Base-by-base conservation (phyloP, 352 stramenopile species). In the Phytophthora tubulina region DNA sequence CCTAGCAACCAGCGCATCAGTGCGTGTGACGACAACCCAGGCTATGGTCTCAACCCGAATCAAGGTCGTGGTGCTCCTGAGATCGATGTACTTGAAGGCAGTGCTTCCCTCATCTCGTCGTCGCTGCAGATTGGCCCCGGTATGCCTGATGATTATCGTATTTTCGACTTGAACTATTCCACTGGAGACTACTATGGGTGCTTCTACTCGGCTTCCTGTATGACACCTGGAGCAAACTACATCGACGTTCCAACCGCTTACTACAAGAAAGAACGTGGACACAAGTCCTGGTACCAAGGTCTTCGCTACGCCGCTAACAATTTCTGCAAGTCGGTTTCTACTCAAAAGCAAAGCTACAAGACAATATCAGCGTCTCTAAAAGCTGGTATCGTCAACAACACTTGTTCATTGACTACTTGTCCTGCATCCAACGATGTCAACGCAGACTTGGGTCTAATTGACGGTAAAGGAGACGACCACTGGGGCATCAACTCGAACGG, bases 71-170 rank as follows among this genome's bases (percentile, higher is more conserved):
- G 94, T 33, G 89, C 94, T 30, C 95, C 96, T 0, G 96, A 99
- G 67, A 98, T 99, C 73, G 95, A 99, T 71, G 82, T 99, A 14
- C 76, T 98, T 7, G 95, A 97, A 96, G 86, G 91, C 72, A 74
- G 76, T n/a, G 80, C 90, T 9, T 75, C 70, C 14, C 76, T 86
- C 7, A 92, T 97, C 67, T 98, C 92, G 30, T 92, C 91, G 44
- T 98, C 93, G 46, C 79, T 98, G 5, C 95, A 99, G 73, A 82
- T 98, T 54, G 78, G 68, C 0, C 88, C 88, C 0, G 90, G 86
- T 2, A 91, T 91, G 76, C 86, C 86, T 2, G 56, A 61, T 6
- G 72, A 91, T 21, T 89, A 87, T 27, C 82, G 82, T 1, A 32
- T 81, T 7, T 85, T 89, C 80, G 21, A 41, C 39, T 42, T 86